Base-by-base conservation (phyloP, 139 green algal genomes). In the Picochlorum sp. region DNA sequence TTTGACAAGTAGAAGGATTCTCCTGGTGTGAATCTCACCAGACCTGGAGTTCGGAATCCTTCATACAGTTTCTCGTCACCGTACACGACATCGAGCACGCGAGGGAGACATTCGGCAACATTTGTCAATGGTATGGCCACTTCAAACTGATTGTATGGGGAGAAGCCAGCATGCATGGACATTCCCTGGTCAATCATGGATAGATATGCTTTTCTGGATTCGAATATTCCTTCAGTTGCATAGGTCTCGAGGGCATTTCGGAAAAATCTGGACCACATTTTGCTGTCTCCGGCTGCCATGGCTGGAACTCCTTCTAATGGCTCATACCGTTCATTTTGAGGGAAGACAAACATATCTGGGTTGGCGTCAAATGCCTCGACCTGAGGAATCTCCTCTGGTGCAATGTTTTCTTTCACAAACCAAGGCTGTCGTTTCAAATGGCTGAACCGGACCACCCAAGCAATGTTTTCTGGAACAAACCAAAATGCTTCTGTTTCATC, bases 1-100 rank as follows among this genome's bases (percentile, higher is more conserved):
- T 74, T 75, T 10, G 77, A 78, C 8, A 94, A 67, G 57, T 83
- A 89, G 21, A 76, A 72, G 9, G 78, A 65, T 56, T 89, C 85
- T n/a, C 68, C 37, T 9, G 24, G 51, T 20, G 63, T 44, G 64
- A 90, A 86, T 45, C 84, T 74, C 7, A 87, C 45, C 4, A 90
- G 78, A 7, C 45, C 52, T 4, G 72, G 82, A 10, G 66, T 76
- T 34, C 78, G 62, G 62, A 81, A 83, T 16, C 80, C 82, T 6
- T 56, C 49, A 52, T 47, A 83, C 3, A 80, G 60, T 23, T 30
- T n/a, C 3, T 10, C 15, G 6, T 34, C 26, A 21, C 66, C 63
- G 37, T 88, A 84, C n/a, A 89, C 54, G 63, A 74, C 63, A 15
- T 63, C 30, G 0, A 57, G n/a, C 14, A 78, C 60, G 55, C 44